Evolutionary conservation across 169 alveolate species (phyloP), one percentile per base, ranked within the genome.

Genomic region (Cryptosporidium sp.): DNA sequence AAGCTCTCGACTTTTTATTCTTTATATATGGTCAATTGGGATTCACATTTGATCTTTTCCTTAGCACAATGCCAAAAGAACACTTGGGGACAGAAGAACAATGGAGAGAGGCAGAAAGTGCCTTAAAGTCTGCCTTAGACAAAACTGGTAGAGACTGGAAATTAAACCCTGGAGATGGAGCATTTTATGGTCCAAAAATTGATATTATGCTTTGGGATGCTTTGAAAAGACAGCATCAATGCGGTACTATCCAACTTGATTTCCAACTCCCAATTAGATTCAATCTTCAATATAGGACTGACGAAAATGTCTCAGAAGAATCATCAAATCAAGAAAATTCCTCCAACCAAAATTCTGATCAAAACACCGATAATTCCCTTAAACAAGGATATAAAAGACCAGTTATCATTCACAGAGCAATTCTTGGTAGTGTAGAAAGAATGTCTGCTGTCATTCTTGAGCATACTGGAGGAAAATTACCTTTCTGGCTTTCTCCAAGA

Each of bases 121-220:
- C 97, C 43, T 94, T 98, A 43, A 93, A 93, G 85, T 96, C 95
- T 35, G 99, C 99, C 4, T 94, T 98, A 8, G 95, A 97, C 68
- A 94, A 89, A 48, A 94, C 95, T 29, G 99, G 99, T 31, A 93
- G 94, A 55, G 94, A 96, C 12, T 98, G 99, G 98, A 95, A 96
- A 71, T 73, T 97, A 29, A 99, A 99, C 91, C 98, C 97, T 43
- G 99, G 99, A 10, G 99, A 99, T 92, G 99, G 99, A 5, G 99
- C 99, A 31, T 99, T 99, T 93, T 99, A 99, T 86, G 99, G 99
- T 0, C 99, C 99, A 6, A 99, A 99, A 93, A 99, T 99, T 86
- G 99, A 99, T 93, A 97, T 99, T 26, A 91, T 94, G 67, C 92
- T 99, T 29, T 94, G 91, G 86, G 99, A 99, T 92, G 99, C 99